A percentile compares a stretch with the other conserved stretches of the same genome.
These are phyloP conservation scores for Digitaria exilis DNA, from an alignment of 202 grass and related monocot genomes.

Conservation along the genomic window DNA sequence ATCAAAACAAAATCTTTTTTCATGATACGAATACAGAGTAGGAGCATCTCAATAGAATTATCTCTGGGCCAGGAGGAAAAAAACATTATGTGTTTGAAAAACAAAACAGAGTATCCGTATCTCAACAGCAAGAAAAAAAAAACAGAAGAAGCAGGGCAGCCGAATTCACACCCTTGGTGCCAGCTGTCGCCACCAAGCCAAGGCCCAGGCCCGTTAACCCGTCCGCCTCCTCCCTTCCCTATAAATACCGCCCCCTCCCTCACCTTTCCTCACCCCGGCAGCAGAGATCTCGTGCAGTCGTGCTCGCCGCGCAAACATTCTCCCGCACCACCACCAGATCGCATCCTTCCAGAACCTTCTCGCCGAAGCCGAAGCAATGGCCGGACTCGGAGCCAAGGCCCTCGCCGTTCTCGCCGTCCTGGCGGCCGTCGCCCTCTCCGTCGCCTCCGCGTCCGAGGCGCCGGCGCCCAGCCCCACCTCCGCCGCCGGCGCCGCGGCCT, in stretches of 20 bases:
- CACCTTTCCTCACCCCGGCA: not conserved
- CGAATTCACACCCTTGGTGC: not conserved
- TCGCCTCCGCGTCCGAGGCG: constrained; percentile 32
- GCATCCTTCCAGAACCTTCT: constrained; percentile 19
- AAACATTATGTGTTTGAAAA: not conserved
- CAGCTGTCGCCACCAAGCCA: constrained; percentile 38
- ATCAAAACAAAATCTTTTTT: not conserved
- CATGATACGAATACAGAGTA: not conserved
- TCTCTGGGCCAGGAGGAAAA: not conserved
- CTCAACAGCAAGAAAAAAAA: not conserved
- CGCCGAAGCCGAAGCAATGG: constrained; percentile 35
- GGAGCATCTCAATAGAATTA: not conserved
- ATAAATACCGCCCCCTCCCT: constrained; percentile 43
- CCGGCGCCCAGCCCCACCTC: constrained; percentile 56
- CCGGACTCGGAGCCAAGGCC: constrained; percentile 44
- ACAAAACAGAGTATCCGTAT: not conserved
- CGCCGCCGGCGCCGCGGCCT: constrained; percentile 33
- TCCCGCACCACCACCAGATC: not conserved
- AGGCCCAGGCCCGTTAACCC: not conserved
- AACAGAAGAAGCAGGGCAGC: not conserved
- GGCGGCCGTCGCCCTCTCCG: constrained; percentile 26
- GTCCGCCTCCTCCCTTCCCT: not conserved
- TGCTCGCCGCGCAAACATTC: not conserved
- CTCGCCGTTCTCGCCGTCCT: constrained; percentile 41
- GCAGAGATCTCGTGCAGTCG: not conserved